phyloP scores from a whole-genome alignment of 495 filamentous ascomycete species.

The Penicillium psychrofluorescens region DNA sequence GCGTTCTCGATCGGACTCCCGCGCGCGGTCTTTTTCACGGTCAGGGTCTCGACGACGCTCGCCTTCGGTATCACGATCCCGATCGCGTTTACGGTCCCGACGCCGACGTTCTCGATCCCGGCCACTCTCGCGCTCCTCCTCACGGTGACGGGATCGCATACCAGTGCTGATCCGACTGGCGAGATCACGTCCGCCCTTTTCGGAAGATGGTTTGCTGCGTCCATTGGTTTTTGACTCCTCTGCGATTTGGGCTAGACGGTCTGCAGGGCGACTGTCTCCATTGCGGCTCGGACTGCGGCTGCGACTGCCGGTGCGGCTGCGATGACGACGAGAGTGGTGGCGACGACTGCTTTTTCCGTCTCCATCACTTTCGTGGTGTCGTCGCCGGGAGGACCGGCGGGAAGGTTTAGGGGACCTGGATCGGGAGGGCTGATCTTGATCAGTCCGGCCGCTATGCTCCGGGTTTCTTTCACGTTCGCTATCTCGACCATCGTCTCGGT shows the following conservation, averaged over 20 bases:
- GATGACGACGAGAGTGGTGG: slow-evolving; percentile 42
- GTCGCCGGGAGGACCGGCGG: slow-evolving; percentile 43
- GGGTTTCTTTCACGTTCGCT: slow-evolving; percentile 35
- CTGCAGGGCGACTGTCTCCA: slow-evolving; percentile 15
- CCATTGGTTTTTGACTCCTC: slow-evolving; percentile 13
- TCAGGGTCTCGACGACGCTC: slow-evolving; percentile 24
- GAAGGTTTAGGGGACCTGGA: slow-evolving; percentile 48
- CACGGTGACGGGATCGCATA: slow-evolving; percentile 31
- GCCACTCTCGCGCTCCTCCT: slow-evolving; percentile 22
- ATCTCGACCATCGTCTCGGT: slow-evolving; percentile 42
- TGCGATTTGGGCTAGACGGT: slow-evolving; percentile 12
- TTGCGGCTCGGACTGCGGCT: slow-evolving; percentile 22
- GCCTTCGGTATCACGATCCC: slow-evolving; percentile 20
- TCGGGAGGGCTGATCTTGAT: slow-evolving; percentile 19
- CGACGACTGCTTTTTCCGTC: slow-evolving; percentile 36
- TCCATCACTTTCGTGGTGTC: slow-evolving; percentile 34
- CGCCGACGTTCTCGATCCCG: slow-evolving; percentile 11
- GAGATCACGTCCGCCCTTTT: slow-evolving; percentile 8
- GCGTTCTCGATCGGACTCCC: slow-evolving; percentile 32
- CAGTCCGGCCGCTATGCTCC: slow-evolving; percentile 4
- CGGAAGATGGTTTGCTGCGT: slow-evolving; percentile 10
- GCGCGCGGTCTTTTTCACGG: slow-evolving; percentile 29
- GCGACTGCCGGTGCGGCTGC: slow-evolving; percentile 34
- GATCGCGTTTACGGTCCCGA: slow-evolving; percentile 26
- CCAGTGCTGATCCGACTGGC: slow-evolving; percentile 21